phyloP scores from a whole-genome alignment of 768 basidiomycete species.

The Mycena chlorophos region DNA sequence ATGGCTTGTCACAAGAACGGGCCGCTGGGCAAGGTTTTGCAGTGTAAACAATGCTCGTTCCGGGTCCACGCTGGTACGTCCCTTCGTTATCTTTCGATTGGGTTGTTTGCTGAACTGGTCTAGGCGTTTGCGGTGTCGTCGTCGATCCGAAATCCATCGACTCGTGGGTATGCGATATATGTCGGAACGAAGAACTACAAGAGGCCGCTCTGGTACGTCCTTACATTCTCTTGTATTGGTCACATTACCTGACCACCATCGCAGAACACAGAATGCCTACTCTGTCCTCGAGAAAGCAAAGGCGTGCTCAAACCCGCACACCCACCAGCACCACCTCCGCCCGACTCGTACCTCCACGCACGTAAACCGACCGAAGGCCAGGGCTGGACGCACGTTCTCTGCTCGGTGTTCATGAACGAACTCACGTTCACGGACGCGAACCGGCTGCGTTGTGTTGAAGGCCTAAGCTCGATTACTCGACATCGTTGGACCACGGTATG shows the following conservation, averaged over 20 bases:
- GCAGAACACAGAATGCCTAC: conserved; percentile 80
- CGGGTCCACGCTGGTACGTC: conserved; percentile 74
- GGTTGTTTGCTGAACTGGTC: conserved; percentile 8
- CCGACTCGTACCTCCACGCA: conserved; percentile 69
- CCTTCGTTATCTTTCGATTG: neutral
- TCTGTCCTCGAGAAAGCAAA: conserved; percentile 67
- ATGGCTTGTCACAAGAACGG: conserved; percentile 74
- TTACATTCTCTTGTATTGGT: conserved; percentile 2
- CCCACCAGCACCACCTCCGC: conserved; percentile 37
- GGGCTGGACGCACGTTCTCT: conserved; percentile 89
- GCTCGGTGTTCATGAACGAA: conserved; percentile 86
- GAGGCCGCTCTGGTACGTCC: conserved; percentile 77
- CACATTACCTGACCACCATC: conserved; percentile 6
- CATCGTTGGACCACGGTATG: conserved; percentile 76
- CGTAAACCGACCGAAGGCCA: conserved; percentile 92
- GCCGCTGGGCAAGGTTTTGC: conserved; percentile 72
- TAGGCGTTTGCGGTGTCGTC: conserved; percentile 69
- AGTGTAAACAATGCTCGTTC: conserved; percentile 79
- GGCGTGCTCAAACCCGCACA: conserved; percentile 50
- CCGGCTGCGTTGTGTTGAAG: conserved; percentile 80
- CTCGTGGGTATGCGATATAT: conserved; percentile 85
- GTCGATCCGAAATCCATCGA: conserved; percentile 65
- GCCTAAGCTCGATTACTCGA: conserved; percentile 69
- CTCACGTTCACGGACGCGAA: conserved; percentile 77
- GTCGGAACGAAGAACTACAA: conserved; percentile 76